Base-by-base conservation (phyloP, 2,329 filamentous ascomycete genomes). In the Alternaria triticina region DNA sequence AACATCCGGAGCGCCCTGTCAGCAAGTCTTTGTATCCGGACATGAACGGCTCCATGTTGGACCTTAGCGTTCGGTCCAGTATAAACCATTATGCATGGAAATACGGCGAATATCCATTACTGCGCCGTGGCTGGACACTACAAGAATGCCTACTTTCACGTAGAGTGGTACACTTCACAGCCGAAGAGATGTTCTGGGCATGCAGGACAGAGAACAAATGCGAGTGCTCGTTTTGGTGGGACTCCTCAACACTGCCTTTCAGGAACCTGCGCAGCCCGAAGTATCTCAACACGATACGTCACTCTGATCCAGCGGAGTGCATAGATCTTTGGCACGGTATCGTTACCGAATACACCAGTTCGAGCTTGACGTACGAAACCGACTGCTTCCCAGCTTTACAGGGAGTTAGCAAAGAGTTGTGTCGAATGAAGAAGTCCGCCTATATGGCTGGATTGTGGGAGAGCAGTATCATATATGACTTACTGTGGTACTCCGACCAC, bases 81-180 rank as follows among this genome's bases (percentile, higher is more conserved):
- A 30, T 54, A 23, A 22, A 45, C 20, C 23, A 30, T 25, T 17
- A 46, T 33, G 28, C 11, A 2, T 54, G 43, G 60, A 11, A 6
- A 15, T 6, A 46, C 12, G 7, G 40, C 54, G 6, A 12, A 11
- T 25, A 36, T 7, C 59, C 59, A 22, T 45, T 62, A 15, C 17
- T 62, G 12, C 7, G 13, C 9, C 61, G 61, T 23, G 61, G 28
- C 1, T 63, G 61, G 61, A 40, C 54, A 13, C 6, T 57, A 1
- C 61, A 64, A 61, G 61, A 64, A 30, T 59, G 57, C 4, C n/a
- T 64, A 3, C 40, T 64, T 0, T 61, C 61, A 15, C 40, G 13
- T 4, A 33, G 61, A 4, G 9, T 52, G 2, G 5, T 64, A 12
- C 51, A 64, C 13, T 64, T 61, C 20, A 45, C 54, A 3, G n/a